Conservation (phyloP, 75 land plant species). For the Sequoiadendron giganteum region DNA sequence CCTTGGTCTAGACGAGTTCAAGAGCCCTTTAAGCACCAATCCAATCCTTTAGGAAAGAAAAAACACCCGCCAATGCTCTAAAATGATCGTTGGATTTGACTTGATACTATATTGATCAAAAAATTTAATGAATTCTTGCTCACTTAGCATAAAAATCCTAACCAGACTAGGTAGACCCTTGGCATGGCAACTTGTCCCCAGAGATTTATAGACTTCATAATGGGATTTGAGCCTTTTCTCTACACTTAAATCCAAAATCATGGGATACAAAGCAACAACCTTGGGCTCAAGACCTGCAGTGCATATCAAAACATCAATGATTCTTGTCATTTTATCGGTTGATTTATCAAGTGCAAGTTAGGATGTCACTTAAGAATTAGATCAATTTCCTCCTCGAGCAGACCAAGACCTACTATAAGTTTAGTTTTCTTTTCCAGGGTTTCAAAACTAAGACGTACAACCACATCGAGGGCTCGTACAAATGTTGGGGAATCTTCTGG, state of each 20-base stretch:
- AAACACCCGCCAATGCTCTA: background rate
- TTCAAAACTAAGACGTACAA: slow-evolving; percentile 23
- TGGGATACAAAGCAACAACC: slow-evolving; percentile 10
- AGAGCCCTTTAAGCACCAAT: background rate
- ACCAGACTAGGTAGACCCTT: background rate
- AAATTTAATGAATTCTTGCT: too few species aligned
- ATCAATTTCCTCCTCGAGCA: slow-evolving; percentile 18
- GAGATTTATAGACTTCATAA: background rate
- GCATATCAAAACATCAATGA: slow-evolving; percentile 29
- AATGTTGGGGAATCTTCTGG: background rate
- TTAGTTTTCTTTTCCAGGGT: slow-evolving; percentile 22
- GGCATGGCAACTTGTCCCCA: background rate
- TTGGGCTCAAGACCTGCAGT: slow-evolving; percentile 21
- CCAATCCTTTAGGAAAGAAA: too few species aligned
- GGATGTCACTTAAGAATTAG: slow-evolving; percentile 16
- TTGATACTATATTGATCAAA: background rate
- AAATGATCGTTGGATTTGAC: background rate
- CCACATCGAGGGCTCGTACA: background rate
- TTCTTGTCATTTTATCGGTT: slow-evolving; percentile 30
- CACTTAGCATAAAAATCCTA: background rate
- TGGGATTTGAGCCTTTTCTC: slow-evolving; percentile 32
- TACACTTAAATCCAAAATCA: slow-evolving; percentile 13
- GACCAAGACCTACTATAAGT: slow-evolving; percentile 31
- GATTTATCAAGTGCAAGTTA: slow-evolving; percentile 15
- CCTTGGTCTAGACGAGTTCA: too few species aligned